These are phyloP conservation scores for Hymenoscyphus albidus DNA, from an alignment of 2,329 filamentous ascomycete genomes.

Conservation along the genomic window DNA sequence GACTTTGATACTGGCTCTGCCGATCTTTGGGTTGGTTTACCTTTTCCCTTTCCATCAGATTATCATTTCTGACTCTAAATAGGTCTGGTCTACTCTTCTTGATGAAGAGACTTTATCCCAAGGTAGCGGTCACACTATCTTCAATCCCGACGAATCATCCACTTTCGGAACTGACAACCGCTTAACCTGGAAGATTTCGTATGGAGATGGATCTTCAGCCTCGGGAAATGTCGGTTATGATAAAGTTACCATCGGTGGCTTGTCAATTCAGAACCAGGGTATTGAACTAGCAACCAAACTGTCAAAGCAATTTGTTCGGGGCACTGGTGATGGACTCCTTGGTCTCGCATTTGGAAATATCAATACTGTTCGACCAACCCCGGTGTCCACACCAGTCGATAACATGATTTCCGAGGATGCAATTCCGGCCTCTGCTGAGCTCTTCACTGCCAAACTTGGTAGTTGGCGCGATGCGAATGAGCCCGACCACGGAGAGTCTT, in stretches of 20 bases:
- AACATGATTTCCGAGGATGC: slow-evolving; percentile 61
- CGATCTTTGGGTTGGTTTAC: slow-evolving; percentile 58
- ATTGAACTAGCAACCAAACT: slow-evolving; percentile 60
- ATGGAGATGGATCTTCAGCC: slow-evolving; percentile 65
- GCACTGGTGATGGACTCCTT: slow-evolving; percentile 60
- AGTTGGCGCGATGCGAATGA: slow-evolving; percentile 49
- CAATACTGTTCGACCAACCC: slow-evolving; percentile 56
- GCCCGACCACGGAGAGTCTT: slow-evolving; percentile 44
- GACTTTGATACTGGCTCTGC: slow-evolving; percentile 70
- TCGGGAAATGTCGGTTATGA: slow-evolving; percentile 64
- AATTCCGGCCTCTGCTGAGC: slow-evolving; percentile 45
- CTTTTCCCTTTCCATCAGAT: not conserved
- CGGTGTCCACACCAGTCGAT: slow-evolving; percentile 60
- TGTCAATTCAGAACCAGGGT: slow-evolving; percentile 57
- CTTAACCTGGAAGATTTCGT: slow-evolving; percentile 61
- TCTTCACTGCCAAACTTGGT: slow-evolving; percentile 58
- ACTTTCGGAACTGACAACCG: slow-evolving; percentile 50
- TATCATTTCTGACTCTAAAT: slow-evolving; percentile 16
- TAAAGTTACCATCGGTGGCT: slow-evolving; percentile 56
- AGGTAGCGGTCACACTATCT: slow-evolving; percentile 48
- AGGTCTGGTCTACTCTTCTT: slow-evolving; percentile 55
- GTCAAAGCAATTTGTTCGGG: slow-evolving; percentile 53
- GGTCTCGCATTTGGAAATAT: slow-evolving; percentile 62
- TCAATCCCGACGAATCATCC: slow-evolving; percentile 56
- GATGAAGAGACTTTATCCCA: slow-evolving; percentile 34